These are phyloP conservation scores for Lasiodiplodia theobromae DNA, from an alignment of 2,329 filamentous ascomycete genomes.

Conservation along the genomic window DNA sequence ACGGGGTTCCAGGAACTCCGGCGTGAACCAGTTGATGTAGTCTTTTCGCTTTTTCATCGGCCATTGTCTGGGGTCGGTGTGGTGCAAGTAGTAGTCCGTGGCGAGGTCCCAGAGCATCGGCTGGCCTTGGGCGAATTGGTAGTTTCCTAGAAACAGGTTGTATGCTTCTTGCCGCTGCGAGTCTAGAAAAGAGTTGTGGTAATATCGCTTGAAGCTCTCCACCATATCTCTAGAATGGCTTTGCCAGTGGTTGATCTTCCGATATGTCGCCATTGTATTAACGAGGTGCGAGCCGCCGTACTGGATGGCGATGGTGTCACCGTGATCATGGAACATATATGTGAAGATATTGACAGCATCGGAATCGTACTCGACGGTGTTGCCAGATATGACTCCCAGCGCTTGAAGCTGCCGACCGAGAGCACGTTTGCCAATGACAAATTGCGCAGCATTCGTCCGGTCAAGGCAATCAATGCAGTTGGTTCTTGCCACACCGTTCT, in stretches of 20 bases:
- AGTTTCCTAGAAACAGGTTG: slow-evolving; percentile 96
- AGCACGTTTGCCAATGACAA: slow-evolving; percentile 94
- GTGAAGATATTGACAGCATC: slow-evolving; percentile 97
- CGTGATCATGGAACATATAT: slow-evolving; percentile 97
- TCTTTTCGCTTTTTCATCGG: slow-evolving; percentile 67
- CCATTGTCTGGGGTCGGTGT: slow-evolving; percentile 80
- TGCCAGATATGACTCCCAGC: slow-evolving; percentile 81
- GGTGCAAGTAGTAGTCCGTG: slow-evolving; percentile 96
- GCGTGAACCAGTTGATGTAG: slow-evolving; percentile 91
- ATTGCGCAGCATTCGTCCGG: slow-evolving; percentile 95
- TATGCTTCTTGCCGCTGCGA: slow-evolving; percentile 98
- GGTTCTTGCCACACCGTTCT: slow-evolving; percentile 91
- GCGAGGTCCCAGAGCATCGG: slow-evolving; percentile 97
- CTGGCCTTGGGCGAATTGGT: slow-evolving; percentile 84
- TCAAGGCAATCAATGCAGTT: slow-evolving; percentile 99
- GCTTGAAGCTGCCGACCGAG: slow-evolving; percentile 92
- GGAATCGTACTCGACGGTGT: slow-evolving; percentile 87
- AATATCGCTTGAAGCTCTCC: slow-evolving; percentile 98
- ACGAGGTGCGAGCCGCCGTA: slow-evolving; percentile 97
- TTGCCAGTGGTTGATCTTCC: slow-evolving; percentile 99
- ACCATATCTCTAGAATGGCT: slow-evolving; percentile 98
- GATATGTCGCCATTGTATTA: slow-evolving; percentile 99
- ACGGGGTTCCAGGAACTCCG: slow-evolving; percentile 71
- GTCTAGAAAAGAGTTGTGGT: slow-evolving; percentile 98
- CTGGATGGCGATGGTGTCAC: slow-evolving; percentile 96